Base-by-base conservation (phyloP, 1,284 basidiomycete genomes). In the Cryptococcus hybrid region DNA sequence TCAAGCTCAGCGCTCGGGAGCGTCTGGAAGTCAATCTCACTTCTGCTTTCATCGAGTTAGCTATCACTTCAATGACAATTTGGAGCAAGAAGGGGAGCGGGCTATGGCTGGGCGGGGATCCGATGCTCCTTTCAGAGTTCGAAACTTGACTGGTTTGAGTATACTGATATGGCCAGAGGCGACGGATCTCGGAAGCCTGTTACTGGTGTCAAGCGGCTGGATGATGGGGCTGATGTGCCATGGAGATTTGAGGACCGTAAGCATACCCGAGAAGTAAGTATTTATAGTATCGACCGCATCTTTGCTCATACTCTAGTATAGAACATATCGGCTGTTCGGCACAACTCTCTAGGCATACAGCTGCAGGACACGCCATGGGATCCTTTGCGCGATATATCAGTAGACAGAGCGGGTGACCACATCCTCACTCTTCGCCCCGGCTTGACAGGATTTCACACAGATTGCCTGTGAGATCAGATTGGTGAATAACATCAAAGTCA, bases 231-330 rank as follows among this genome's bases (percentile, higher is more conserved):
- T 63, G 86, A 84, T 2, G 81, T 91, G 12, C 95, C 98, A 52
- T 99, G 96, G 96, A 83, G 93, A 57, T 99, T 99, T 69, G 93
- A 98, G 72, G 95, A 99, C 69, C 95, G 92, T 88, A 89, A 89
- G 76, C 87, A 88, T 7, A 88, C 92, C 80, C 87, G 96, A 73
- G 96, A 99, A 81, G 92, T 91, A 69, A 62, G 80, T 63, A 39
- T 13, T 24, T 5, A 43, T 30, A 30, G 30, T 15, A 43, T 13
- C 15, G 9, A 2, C 35, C 35, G 46, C 24, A 24, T 11, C 35
- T 4, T 39, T 50, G 56, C 24, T 18, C 52, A 47, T 59, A 18
- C 36, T 8, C 24, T 18, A 52, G 42, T 61, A 48, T 64, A 94
- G 90, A 90, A 94, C 64, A 85, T 93, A 35, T 84, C 87, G 0